Percentiles rank a stretch among this genome's conserved stretches.
Conservation (phyloP, 1,284 basidiomycete genomes). For the Sanghuangporus sanghuang region DNA sequence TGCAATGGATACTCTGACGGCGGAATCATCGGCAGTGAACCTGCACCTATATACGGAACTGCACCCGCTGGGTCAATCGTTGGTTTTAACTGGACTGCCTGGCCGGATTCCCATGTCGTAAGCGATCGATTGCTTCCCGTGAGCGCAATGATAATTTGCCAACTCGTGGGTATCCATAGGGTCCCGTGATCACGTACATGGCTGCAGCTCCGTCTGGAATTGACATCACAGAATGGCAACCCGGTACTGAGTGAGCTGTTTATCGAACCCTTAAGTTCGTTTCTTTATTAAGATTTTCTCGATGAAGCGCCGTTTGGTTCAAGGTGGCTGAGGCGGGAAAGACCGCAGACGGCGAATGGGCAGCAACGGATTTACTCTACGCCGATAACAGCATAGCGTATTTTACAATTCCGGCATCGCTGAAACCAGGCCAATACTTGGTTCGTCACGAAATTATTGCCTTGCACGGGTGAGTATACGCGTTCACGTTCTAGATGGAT, state of each 20-base stretch:
- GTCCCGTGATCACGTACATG: conserved; percentile 45
- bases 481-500: not conserved
- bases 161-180: conserved; percentile 21
- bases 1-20: conserved; percentile 39
- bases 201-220: conserved; percentile 34
- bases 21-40: conserved; percentile 33
- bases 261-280: conserved; percentile 38
- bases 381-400: conserved; percentile 38
- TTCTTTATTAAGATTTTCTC: conserved; percentile 38
- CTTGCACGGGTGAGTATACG: conserved; percentile 9
- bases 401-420: conserved; percentile 39
- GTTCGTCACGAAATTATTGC: conserved; percentile 40
- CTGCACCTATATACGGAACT: conserved; percentile 40
- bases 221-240: conserved; percentile 42
- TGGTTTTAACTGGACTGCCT: conserved; percentile 44
- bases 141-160: not conserved
- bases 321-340: conserved; percentile 42
- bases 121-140: not conserved
- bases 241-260: conserved; percentile 34
- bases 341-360: conserved; percentile 38
- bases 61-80: conserved; percentile 39
- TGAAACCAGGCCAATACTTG: conserved; percentile 44
- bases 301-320: conserved; percentile 40
- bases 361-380: conserved; percentile 36
- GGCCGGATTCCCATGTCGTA: conserved; percentile 40